Evolutionary conservation across 2,329 filamentous ascomycete species (phyloP), one percentile per base, ranked within the genome.

Genomic region (Monilinia aucupariae): DNA sequence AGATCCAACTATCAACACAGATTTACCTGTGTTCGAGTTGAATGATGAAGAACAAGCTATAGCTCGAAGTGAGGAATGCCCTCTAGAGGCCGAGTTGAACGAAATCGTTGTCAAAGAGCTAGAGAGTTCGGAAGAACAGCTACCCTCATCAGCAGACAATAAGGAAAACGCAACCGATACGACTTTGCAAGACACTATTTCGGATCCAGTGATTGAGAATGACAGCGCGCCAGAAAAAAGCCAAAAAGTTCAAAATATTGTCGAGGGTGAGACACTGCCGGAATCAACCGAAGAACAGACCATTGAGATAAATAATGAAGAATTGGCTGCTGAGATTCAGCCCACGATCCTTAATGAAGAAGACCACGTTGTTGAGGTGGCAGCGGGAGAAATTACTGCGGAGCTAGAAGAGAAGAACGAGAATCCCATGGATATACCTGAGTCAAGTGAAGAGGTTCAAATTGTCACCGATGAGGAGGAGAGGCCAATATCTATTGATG

Each of bases 331-430:
- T 7, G n/a, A 47, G 13, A 25, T 0, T 1, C 13, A 12, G 25
- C 1, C 5, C 9, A 3, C 9, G 2, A 3, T 4, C 0, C 0
- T 27, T 0, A 20, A 1, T 1, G 20, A 58, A 47, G 20, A 47
- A 0, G 9, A 34, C 12, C 17, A 1, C 2, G 0, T 25, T n/a
- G 7, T 7, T 6, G 25, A 10, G 0, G 4, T 1, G 7, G 3
- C 25, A 4, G 1, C 8, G 32, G 30, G 25, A 20, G 2, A 34
- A 7, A 13, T 8, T 0, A 25, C 6, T 20, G 4, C 1, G 9
- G 30, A 58, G 41, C 7, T 13, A 37, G 54, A 58, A 17, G 13
- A 20, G 1, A 4, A 12, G n/a, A 20, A 13, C 1, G 13, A 37
- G 8, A 20, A 58, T 17, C 4, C 34, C 0, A 34, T 13, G 1